phyloP scores from a whole-genome alignment of 805 yeast genomes.

The Zygosaccharomyces pseudorouxii region DNA sequence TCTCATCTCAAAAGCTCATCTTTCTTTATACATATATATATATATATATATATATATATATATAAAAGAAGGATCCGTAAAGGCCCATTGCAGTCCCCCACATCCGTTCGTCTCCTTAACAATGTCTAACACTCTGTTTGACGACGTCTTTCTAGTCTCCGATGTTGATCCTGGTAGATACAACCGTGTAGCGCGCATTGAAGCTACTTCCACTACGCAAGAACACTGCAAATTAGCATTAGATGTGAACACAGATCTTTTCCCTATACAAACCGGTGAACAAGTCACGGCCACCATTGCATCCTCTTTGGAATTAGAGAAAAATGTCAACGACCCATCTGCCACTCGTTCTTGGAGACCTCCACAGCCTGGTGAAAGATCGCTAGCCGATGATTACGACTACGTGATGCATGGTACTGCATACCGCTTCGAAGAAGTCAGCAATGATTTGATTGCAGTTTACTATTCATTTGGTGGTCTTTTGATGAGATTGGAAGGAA shows the following conservation, averaged over 20 bases:
- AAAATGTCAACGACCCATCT: constrained; percentile 38
- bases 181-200: constrained; percentile 85
- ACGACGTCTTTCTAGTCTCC: constrained; percentile 83
- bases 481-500: constrained; percentile 90
- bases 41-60: too few relatives aligned
- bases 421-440: constrained; percentile 88
- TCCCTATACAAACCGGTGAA: constrained; percentile 74
- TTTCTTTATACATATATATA: too few relatives aligned
- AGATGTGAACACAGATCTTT: constrained; percentile 87
- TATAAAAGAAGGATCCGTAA: not conserved
- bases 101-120: not conserved
- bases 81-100: not conserved
- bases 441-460: constrained; percentile 65
- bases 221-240: constrained; percentile 71
- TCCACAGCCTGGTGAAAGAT: constrained; percentile 75
- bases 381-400: constrained; percentile 94
- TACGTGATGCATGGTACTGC: constrained; percentile 98
- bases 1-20: not conserved
- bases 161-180: constrained; percentile 85
- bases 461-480: constrained; percentile 96
- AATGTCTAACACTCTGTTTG: constrained; percentile 78
- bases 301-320: constrained; percentile 53
- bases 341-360: constrained; percentile 42
- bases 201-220: constrained; percentile 76
- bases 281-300: constrained; percentile 84